Conservation (phyloP, 768 basidiomycete species). For the Hericium rajendrae region DNA sequence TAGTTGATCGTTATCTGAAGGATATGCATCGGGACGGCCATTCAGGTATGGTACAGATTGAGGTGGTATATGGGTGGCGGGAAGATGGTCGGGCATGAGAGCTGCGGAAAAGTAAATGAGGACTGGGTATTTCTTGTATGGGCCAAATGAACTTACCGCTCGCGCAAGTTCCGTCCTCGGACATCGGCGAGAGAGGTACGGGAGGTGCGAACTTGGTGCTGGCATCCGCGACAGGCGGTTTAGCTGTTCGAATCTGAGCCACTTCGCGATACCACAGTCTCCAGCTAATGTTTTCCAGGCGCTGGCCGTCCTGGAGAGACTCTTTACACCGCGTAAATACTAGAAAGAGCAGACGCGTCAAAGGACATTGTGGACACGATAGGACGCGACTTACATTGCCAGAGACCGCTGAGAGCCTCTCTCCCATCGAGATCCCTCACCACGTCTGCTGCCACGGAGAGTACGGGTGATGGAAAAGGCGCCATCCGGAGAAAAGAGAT, state of each 20-base stretch:
- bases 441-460: constrained; percentile 55
- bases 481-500: constrained; percentile 31
- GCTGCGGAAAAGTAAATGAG: no score
- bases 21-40: not conserved
- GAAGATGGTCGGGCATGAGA: not conserved
- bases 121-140: not conserved
- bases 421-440: constrained; percentile 59
- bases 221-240: constrained; percentile 22
- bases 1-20: not conserved
- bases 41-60: not conserved
- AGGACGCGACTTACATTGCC: constrained; percentile 44
- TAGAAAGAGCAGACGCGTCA: constrained; percentile 19
- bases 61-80: not conserved
- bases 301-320: constrained; percentile 65
- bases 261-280: constrained; percentile 70
- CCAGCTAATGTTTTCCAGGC: constrained; percentile 87
- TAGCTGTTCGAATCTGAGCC: constrained; percentile 25
- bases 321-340: constrained; percentile 83
- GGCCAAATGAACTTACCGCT: not conserved
- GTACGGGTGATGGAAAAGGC: constrained; percentile 52
- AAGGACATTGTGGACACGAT: not conserved
- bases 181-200: constrained; percentile 11
- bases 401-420: constrained; percentile 57
- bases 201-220: not conserved
- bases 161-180: constrained; percentile 3